Evolutionary conservation across 805 yeast genomes (phyloP).

Genomic region (Candida succiphila): DNA sequence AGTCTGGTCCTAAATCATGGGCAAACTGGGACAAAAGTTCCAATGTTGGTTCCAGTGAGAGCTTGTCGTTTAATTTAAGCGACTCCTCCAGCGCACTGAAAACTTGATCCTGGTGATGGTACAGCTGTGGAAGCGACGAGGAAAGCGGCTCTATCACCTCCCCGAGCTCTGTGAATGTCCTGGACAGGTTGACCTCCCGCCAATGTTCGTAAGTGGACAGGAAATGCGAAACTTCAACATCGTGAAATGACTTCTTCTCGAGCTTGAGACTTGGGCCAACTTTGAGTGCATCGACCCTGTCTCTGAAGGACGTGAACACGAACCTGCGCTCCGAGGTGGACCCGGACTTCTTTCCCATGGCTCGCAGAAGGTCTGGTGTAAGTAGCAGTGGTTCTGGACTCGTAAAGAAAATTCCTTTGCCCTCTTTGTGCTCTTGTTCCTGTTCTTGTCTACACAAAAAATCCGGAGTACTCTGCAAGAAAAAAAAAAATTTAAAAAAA

Average conservation of each 20-base stretch:
- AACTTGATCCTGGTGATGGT: constrained; percentile 60
- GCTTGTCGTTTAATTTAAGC: constrained; percentile 48
- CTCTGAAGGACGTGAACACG: constrained; percentile 69
- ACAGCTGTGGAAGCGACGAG: constrained; percentile 70
- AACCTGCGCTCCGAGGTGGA: constrained; percentile 49
- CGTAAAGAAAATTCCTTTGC: too few relatives aligned
- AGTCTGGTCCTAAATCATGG: constrained; percentile 90
- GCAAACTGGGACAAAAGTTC: constrained; percentile 79
- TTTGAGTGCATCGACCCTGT: constrained; percentile 71
- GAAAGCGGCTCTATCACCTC: constrained; percentile 42
- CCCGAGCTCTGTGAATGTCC: constrained; percentile 54
- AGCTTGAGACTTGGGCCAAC: constrained; percentile 60
- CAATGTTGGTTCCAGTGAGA: constrained; percentile 70
- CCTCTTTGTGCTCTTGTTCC: too few relatives aligned
- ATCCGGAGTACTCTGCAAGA: neutral
- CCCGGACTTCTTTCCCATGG: constrained; percentile 29
- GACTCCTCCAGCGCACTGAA: constrained; percentile 29
- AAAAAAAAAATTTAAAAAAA: too few relatives aligned
- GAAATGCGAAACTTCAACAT: constrained; percentile 71
- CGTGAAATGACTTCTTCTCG: constrained; percentile 52
- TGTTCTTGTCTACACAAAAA: neutral
- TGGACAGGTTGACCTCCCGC: constrained; percentile 78
- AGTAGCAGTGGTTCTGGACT: too few relatives aligned
- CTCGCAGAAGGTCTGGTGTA: too few relatives aligned
- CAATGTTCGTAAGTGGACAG: constrained; percentile 74